phyloP scores from a whole-genome alignment of 768 basidiomycete genomes.

The Tricholoma matsutake region DNA sequence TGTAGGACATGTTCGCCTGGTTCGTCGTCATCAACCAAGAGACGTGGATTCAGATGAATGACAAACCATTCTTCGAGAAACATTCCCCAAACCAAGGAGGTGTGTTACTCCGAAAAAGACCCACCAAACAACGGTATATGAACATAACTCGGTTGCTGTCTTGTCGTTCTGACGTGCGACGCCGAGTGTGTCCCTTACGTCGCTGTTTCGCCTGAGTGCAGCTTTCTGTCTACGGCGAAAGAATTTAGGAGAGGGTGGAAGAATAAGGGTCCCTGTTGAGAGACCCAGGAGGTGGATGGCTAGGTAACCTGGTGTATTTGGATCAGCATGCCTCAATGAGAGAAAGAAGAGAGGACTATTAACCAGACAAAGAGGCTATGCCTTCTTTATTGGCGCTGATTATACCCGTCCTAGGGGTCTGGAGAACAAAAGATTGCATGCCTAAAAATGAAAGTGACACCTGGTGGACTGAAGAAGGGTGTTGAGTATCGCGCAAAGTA shows the following conservation, averaged over 20 bases:
- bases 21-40: neutral
- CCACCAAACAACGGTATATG: constrained; percentile 84
- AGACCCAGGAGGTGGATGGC: constrained; percentile 87
- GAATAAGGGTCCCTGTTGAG: constrained; percentile 73
- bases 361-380: constrained; percentile 73
- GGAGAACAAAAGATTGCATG: constrained; percentile 62
- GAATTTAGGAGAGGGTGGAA: constrained; percentile 75
- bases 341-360: constrained; percentile 3
- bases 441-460: constrained; percentile 50
- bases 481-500: neutral
- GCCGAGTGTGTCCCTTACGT: constrained; percentile 13
- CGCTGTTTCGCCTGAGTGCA: constrained; percentile 4
- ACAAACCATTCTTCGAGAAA: constrained; percentile 47
- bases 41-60: neutral
- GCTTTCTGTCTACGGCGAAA: constrained; percentile 55
- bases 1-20: constrained; percentile 86
- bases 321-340: neutral
- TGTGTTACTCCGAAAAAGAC: constrained; percentile 40
- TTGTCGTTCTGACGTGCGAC: constrained; percentile 64
- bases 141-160: constrained; percentile 71
- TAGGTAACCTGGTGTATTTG: constrained; percentile 64
- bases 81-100: constrained; percentile 38
- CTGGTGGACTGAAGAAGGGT: constrained; percentile 65
- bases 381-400: constrained; percentile 92
- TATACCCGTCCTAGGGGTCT: constrained; percentile 57